A percentile compares a stretch with the other conserved stretches of the same genome.
phyloP scores from a whole-genome alignment of 2,329 filamentous ascomycete genomes.

The Penicillium fuscoglaucum region DNA sequence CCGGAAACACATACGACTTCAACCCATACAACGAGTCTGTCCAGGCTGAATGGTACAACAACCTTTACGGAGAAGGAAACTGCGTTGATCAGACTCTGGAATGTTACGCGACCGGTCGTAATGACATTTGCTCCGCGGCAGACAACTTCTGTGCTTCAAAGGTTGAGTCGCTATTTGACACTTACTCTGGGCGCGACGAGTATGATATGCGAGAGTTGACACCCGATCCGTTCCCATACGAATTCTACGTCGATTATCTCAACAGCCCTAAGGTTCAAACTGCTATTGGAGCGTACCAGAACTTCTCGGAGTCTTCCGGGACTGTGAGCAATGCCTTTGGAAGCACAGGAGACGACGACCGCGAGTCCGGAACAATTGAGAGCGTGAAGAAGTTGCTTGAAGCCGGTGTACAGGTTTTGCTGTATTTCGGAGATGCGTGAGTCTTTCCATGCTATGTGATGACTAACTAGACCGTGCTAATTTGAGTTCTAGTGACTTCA shows the following conservation, averaged over 20 bases:
- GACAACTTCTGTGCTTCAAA: neutral
- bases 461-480: neutral
- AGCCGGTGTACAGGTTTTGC: neutral
- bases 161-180: neutral
- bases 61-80: constrained; percentile 4
- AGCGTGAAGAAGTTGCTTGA: neutral
- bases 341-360: neutral
- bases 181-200: neutral
- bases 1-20: constrained; percentile 40
- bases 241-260: constrained; percentile 4
- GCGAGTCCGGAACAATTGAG: neutral
- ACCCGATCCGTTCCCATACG: constrained; percentile 3
- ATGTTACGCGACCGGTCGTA: neutral
- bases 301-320: neutral
- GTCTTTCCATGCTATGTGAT: neutral
- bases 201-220: constrained; percentile 4
- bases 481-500: neutral
- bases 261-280: neutral
- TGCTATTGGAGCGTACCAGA: constrained; percentile 1
- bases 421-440: constrained; percentile 5
- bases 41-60: constrained; percentile 2
- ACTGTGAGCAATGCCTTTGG: constrained; percentile 1
- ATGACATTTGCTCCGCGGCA: neutral
- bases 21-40: constrained; percentile 19
- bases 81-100: neutral